These are phyloP conservation scores for Chalciporus chontae DNA, from an alignment of 768 basidiomycete species.

Conservation along the genomic window DNA sequence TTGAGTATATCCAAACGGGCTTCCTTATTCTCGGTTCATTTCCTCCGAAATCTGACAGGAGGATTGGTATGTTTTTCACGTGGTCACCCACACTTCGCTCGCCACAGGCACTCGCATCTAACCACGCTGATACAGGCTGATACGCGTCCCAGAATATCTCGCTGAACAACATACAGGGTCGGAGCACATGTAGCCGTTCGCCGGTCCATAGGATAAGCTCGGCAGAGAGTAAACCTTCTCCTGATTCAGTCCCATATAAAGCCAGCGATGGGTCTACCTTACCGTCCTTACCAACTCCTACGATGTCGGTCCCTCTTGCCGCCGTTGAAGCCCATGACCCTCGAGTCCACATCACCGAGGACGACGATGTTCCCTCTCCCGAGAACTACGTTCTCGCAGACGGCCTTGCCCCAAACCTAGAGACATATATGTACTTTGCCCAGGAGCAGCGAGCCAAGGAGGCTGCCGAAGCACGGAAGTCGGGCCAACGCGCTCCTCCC, in stretches of 20 bases:
- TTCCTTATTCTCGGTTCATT: too few relatives aligned
- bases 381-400: conserved; percentile 22
- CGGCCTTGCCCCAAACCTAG: conserved; percentile 25
- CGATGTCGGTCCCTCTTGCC: conserved; percentile 23
- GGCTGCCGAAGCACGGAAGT: conserved; percentile 16
- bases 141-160: too few relatives aligned
- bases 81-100: too few relatives aligned
- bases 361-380: conserved; percentile 1
- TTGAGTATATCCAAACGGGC: too few relatives aligned
- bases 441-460: conserved; percentile 30
- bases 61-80: too few relatives aligned
- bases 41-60: too few relatives aligned
- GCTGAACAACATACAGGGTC: too few relatives aligned
- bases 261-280: neutral
- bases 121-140: too few relatives aligned
- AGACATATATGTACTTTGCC: conserved; percentile 31
- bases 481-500: conserved; percentile 9
- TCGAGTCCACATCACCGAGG: conserved; percentile 10
- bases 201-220: too few relatives aligned
- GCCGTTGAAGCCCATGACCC: conserved; percentile 16
- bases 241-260: conserved; percentile 4
- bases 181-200: too few relatives aligned
- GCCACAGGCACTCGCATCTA: too few relatives aligned
- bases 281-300: neutral
- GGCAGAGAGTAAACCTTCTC: too few relatives aligned